These are phyloP conservation scores for Dendrocalamus sinicus DNA, from an alignment of 176 grass and related monocot species.

Conservation along the genomic window DNA sequence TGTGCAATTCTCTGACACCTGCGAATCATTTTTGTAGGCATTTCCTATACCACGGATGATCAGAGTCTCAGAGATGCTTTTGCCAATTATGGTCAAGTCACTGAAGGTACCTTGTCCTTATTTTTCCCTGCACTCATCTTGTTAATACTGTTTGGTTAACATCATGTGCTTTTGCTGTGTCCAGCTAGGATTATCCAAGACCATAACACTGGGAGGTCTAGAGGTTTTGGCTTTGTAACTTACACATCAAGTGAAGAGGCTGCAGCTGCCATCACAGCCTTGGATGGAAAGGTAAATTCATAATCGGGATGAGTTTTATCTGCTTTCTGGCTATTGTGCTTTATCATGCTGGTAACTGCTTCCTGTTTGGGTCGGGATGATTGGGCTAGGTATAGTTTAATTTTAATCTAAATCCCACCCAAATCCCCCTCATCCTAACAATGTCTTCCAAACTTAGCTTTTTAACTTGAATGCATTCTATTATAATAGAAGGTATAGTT, in stretches of 20 bases:
- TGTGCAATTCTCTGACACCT: neutral
- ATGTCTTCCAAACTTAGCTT: neutral
- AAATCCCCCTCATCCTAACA: neutral
- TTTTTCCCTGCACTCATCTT: neutral
- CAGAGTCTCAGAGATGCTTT: conserved; percentile 62
- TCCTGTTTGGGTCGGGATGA: neutral
- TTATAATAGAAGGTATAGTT: neutral
- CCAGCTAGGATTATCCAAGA: conserved; percentile 86
- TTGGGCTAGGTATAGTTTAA: neutral
- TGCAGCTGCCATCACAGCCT: conserved; percentile 72
- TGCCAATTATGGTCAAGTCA: conserved; percentile 71
- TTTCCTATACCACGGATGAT: conserved; percentile 77
- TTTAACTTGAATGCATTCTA: neutral
- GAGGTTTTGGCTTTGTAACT: conserved; percentile 96
- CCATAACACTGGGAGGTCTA: conserved; percentile 82
- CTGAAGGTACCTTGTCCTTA: conserved; percentile 55
- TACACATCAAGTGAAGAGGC: conserved; percentile 78
- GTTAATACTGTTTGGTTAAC: neutral
- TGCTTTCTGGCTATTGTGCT: neutral
- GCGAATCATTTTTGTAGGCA: conserved; percentile 50
- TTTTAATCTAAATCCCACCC: neutral
- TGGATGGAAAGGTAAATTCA: conserved; percentile 76
- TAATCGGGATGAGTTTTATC: neutral
- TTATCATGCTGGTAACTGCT: neutral
- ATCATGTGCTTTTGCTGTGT: conserved; percentile 14